phyloP scores from a whole-genome alignment of 495 filamentous ascomycete genomes.

The Bryoglossum gracile region DNA sequence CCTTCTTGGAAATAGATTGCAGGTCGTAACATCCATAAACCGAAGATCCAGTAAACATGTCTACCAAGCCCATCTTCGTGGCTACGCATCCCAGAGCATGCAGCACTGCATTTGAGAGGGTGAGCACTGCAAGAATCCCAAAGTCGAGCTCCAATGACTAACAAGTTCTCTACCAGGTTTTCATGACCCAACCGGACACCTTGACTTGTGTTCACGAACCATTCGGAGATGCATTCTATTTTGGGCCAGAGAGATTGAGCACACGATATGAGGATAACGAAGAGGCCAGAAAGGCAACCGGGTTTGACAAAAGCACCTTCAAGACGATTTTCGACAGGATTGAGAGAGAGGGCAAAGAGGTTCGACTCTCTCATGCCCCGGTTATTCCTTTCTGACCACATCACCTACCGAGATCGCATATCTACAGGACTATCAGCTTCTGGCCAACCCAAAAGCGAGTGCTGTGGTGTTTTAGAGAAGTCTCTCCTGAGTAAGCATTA shows the following conservation, averaged over 20 bases:
- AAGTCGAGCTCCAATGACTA: constrained; percentile 1
- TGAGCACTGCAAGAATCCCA: constrained; percentile 32
- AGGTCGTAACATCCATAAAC: not conserved
- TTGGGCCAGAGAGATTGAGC: constrained; percentile 78
- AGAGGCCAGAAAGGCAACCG: constrained; percentile 57
- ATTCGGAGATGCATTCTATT: constrained; percentile 95
- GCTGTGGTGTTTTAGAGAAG: constrained; percentile 2
- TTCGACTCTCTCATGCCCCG: constrained; percentile 29
- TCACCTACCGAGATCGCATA: not conserved
- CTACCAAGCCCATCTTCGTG: constrained; percentile 77
- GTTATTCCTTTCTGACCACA: not conserved
- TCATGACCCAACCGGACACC: constrained; percentile 82
- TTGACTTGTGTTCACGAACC: constrained; percentile 87
- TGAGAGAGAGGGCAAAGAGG: constrained; percentile 57
- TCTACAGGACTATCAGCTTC: not conserved
- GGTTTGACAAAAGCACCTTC: constrained; percentile 71
- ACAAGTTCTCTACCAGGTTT: constrained; percentile 51
- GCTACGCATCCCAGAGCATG: constrained; percentile 91
- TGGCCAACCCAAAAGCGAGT: constrained; percentile 2
- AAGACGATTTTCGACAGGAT: constrained; percentile 66
- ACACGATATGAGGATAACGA: constrained; percentile 68
- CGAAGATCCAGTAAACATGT: constrained; percentile 41
- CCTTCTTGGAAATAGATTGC: constrained; percentile 5
- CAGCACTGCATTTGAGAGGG: constrained; percentile 93
- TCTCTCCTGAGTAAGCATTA: not conserved